Percentiles rank a stretch among this genome's conserved stretches.
Evolutionary conservation across 768 basidiomycete species (phyloP).

Genomic region (Suillus paluster): DNA sequence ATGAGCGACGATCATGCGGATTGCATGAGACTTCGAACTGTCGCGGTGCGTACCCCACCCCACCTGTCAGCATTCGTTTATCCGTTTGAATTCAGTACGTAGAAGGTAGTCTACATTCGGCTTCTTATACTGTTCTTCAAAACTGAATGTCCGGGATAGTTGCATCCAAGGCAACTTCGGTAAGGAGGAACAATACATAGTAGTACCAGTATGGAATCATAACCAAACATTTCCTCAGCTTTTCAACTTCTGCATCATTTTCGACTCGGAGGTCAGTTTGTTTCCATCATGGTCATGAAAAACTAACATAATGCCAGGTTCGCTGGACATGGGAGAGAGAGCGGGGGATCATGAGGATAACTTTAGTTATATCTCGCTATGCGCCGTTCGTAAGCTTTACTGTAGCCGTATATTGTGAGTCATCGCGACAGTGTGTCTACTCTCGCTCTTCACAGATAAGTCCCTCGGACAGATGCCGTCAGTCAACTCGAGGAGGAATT

Average conservation of each 20-base stretch:
- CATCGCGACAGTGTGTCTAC: background rate
- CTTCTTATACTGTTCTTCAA: background rate
- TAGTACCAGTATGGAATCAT: background rate
- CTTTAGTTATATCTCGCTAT: background rate
- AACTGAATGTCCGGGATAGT: background rate
- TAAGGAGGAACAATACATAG: background rate
- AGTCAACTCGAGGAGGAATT: background rate
- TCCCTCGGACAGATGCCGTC: background rate
- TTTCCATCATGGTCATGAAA: no score
- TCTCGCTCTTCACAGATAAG: background rate
- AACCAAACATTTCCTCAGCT: background rate
- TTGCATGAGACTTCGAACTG: background rate
- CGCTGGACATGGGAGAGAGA: background rate
- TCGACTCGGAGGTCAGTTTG: constrained; percentile 3
- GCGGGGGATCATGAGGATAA: background rate
- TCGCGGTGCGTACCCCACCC: background rate
- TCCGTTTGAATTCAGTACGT: background rate
- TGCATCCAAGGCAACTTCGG: background rate
- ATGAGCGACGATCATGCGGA: background rate
- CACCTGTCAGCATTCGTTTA: background rate
- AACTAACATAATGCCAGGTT: background rate
- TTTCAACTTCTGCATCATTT: constrained; percentile 4
- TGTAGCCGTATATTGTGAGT: background rate
- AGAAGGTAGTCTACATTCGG: background rate
- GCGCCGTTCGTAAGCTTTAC: background rate